Evolutionary conservation across 352 stramenopile genomes (phyloP), one percentile per base, ranked within the genome.

Genomic region (Phytophthora niederhauseri): DNA sequence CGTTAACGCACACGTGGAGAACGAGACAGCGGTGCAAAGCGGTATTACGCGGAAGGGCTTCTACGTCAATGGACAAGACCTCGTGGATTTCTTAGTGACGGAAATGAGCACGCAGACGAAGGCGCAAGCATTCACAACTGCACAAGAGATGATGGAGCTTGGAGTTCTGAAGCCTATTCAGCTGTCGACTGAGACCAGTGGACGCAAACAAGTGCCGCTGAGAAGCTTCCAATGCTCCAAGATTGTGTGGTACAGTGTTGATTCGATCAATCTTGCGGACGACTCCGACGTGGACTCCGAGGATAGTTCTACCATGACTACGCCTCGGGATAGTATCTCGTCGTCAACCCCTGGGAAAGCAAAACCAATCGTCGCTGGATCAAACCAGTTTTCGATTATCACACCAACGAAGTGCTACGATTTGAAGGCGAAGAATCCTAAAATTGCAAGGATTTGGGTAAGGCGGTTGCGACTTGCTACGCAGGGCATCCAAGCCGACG

Each of bases 351-450:
- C 57, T 0, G 45, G 36, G 22, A 81, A 76, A 15, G 41, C 31
- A 69, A 85, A 77, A 43, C 43, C 54, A 38, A 19, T 24, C 6
- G 60, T 68, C 11, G 57, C 80, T 31, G 77, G 82, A 6, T 91
- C 87, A 5, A 92, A 87, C 34, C 85, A 95, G 52, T 97, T 97
- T 54, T 94, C 89, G 4, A 95, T 97, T 57, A 87, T 94, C 61
- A 97, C 87, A 3, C 77, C 86, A 11, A 93, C 83, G 0, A 97
- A 95, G 64, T 92, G 82, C 65, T 97, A 95, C 51, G 84, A 95
- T 60, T 75, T 97, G 24, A 95, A 95, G 46, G 84, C 87, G 0
- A 93, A 92, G 34, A 90, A 82, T 7, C 69, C 84, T 2, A 89
- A 92, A 24, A 82, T 92, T 30, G 86, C 87, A 4, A 86, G 80